Conservation (phyloP, 169 alveolate species). For the Babesia bovis region DNA sequence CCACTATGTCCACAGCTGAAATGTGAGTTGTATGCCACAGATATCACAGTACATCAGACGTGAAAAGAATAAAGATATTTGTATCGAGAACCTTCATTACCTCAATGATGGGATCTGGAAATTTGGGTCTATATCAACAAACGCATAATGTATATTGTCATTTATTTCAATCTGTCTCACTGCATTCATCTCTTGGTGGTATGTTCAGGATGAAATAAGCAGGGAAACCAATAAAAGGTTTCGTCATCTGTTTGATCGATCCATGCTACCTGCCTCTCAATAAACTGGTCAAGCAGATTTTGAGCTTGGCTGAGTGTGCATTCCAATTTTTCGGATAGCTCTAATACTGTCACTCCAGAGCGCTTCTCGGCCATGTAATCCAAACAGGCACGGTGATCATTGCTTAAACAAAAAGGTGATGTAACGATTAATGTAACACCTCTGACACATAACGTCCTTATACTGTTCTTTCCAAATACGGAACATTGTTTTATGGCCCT, state of each 20-base stretch:
- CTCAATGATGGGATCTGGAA: constrained; percentile 95
- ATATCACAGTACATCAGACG: constrained; percentile 53
- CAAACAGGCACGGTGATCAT: not conserved
- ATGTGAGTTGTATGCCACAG: constrained; percentile 73
- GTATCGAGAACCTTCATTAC: constrained; percentile 89
- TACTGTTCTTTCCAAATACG: constrained; percentile 36
- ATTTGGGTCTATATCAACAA: constrained; percentile 35
- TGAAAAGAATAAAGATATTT: constrained; percentile 86
- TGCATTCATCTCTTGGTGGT: not conserved
- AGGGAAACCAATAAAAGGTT: constrained; percentile 51
- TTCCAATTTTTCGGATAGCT: not conserved
- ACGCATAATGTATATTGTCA: too few relatives aligned
- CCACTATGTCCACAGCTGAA: constrained; percentile 90
- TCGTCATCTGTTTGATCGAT: constrained; percentile 24
- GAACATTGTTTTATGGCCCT: constrained; percentile 5
- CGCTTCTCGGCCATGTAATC: constrained; percentile 7
- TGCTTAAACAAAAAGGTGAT: constrained; percentile 10
- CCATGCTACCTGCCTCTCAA: constrained; percentile 40
- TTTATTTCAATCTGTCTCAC: not conserved
- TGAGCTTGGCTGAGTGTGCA: constrained; percentile 28
- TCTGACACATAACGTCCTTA: constrained; percentile 8
- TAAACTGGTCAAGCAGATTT: constrained; percentile 29
- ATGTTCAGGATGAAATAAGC: not conserved
- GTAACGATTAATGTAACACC: constrained; percentile 40
- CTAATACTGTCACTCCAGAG: constrained; percentile 23